Percentiles rank a stretch among this genome's conserved stretches.
Conservation (phyloP, 2,329 filamentous ascomycete genomes). For the Anthostomella pinea region DNA sequence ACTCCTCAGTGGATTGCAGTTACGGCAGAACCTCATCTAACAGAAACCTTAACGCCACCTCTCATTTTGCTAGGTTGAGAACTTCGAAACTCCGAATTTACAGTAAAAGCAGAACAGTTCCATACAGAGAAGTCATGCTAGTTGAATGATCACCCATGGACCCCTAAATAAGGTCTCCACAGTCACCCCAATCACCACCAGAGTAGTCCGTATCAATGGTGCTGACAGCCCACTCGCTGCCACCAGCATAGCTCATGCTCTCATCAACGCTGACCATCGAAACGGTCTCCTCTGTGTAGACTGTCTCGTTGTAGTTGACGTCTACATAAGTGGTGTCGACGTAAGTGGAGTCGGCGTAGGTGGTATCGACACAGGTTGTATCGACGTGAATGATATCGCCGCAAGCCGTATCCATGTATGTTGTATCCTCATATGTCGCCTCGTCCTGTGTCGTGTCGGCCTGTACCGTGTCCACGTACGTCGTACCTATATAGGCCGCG, state of each 20-base stretch:
- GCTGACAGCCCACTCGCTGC: conserved; percentile 13
- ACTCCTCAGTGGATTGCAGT: too few relatives aligned
- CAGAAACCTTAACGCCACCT: too few relatives aligned
- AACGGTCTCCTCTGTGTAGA: conserved; percentile 4
- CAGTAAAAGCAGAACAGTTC: too few relatives aligned
- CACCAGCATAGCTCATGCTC: conserved; percentile 12
- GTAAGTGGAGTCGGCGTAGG: conserved; percentile 9
- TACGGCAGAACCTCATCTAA: too few relatives aligned
- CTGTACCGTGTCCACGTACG: conserved; percentile 1
- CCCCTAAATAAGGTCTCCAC: too few relatives aligned
- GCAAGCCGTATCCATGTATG: conserved; percentile 9
- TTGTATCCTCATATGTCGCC: conserved; percentile 12
- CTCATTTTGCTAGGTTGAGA: too few relatives aligned
- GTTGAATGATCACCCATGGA: too few relatives aligned
- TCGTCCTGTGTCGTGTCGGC: conserved; percentile 8
- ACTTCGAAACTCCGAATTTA: too few relatives aligned
- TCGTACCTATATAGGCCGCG: conserved; percentile 10
- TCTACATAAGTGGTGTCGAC: conserved; percentile 9
- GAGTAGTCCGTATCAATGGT: conserved; percentile 22
- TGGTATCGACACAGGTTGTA: conserved; percentile 7
- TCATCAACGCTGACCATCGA: conserved; percentile 14
- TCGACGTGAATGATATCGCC: conserved; percentile 5
- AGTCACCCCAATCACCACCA: conserved; percentile 22
- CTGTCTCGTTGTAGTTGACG: conserved; percentile 3
- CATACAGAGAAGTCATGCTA: too few relatives aligned